Evolutionary conservation across 257 asterid species (phyloP).

Genomic region (Nicotiana attenuata): DNA sequence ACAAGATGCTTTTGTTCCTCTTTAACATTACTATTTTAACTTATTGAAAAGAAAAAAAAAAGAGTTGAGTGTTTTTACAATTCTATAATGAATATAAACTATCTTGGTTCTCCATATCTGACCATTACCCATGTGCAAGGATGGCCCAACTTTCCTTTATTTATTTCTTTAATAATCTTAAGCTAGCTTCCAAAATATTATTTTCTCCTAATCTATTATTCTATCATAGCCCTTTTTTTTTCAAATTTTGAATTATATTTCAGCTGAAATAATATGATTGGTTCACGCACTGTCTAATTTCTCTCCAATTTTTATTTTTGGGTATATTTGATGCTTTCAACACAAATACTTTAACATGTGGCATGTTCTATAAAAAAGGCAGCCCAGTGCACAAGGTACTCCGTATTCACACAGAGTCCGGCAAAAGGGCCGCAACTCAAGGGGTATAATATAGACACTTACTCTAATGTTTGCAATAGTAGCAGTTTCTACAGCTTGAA

Average conservation of each 20-base stretch:
- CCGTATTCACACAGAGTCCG: fast-evolving
- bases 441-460: too few relatives aligned
- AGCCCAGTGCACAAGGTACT: fast-evolving
- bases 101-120: slow-evolving; percentile 23
- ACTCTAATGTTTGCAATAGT: too few relatives aligned
- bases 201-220: slow-evolving; percentile 4
- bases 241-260: neutral
- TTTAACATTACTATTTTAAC: neutral
- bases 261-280: slow-evolving; percentile 4
- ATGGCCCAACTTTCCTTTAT: slow-evolving; percentile 23
- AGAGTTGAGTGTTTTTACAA: neutral
- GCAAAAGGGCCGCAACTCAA: fast-evolving
- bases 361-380: neutral
- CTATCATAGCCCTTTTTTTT: neutral
- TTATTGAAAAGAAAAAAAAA: slow-evolving; percentile 2
- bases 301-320: too few relatives aligned
- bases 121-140: slow-evolving; percentile 47
- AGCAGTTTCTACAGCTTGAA: too few relatives aligned
- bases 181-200: slow-evolving; percentile 13
- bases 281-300: neutral
- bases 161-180: neutral
- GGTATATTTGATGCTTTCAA: neutral
- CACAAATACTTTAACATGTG: neutral
- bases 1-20: slow-evolving; percentile 40
- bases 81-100: neutral